Evolutionary conservation across 306 rosid genomes (phyloP), one percentile per base, ranked within the genome.

Genomic region (Lablab purpureus): DNA sequence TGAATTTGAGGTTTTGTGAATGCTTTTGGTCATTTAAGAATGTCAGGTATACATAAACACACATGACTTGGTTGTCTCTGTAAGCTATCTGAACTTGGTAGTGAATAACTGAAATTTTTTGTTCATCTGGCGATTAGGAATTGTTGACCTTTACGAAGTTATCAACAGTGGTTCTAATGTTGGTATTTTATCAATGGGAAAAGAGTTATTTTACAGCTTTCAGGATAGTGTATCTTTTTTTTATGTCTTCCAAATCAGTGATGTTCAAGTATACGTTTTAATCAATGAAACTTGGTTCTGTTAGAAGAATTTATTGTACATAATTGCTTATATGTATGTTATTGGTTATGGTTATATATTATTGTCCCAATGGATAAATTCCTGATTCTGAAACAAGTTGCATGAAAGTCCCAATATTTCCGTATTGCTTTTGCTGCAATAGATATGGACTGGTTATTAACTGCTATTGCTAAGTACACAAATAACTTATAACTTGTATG

Each of bases 41-140:
- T 30, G 50, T n/a, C 14, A n/a, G 47, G 17, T 3, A 36, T 13
- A 37, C 47, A n/a, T n/a, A n/a, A n/a, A n/a, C 3, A 63, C 27
- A 19, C 32, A 9, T 32, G 68, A 58, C 19, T 69, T 11, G 30
- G 40, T 18, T 60, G 11, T 51, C 52, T 62, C 50, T 36, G 1
- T 76, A 10, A 71, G 73, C 52, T 71, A 30, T 71, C 71, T 71
- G 69, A 81, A 64, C 46, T 71, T 71, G 51, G 43, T 70, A n/a
- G 71, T 74, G 46, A 25, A 83, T 6, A 47, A 30, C 36, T 63
- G 37, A 54, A 6, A 34, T 34, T 56, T 78, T 34, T 56, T 78
- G 63, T 58, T 68, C 27, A 50, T 67, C 73, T 73, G 45, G 76
- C 56, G 41, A 74, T 40, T 56, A 3, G 37, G 51, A 10, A 50